Base-by-base conservation (phyloP, 2,329 filamentous ascomycete genomes). In the Daldinia sp. region DNA sequence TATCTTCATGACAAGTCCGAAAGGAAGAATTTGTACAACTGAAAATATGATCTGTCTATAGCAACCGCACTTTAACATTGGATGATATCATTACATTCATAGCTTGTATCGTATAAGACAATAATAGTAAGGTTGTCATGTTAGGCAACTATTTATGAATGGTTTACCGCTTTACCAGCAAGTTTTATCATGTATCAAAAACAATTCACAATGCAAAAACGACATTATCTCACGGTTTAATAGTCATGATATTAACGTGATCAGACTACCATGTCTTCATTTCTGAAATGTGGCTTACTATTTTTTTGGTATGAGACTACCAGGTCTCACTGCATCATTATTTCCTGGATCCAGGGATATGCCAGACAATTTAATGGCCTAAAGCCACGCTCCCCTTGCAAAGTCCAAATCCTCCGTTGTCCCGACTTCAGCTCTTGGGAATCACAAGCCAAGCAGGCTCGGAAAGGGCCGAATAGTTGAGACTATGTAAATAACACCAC, bases 151-250 rank as follows among this genome's bases (percentile, higher is more conserved):
- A 3, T 50, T 35, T 23, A n/a, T 51, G 28, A 44, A 23, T 23
- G 42, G 55, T 48, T 60, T 35, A 54, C n/a, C 30, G 23, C 37
- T n/a, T 30, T 56, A 15, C 6, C 33, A 42, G 15, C 44, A 55
- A 23, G 18, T 18, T 18, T 51, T 28, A 37, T 46, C 39, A 42
- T 35, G 35, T 44, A 44, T 53, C 61, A 60, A 63, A 51, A 37
- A 18, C 33, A 60, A 64, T 41, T 55, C 60, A 56, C 65, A 37
- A 68, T 68, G 56, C 69, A 70, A 69, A 68, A 63, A 50, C 18
- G 12, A 50, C 59, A 60, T 51, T 37, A 28, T 41, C 59, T 41
- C 59, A 50, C 54, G 51, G 28, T 23, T 60, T 26, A 28, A 46
- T 37, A 35, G 58, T 15, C 44, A 44, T 23, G 59, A 65, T 63